These are phyloP conservation scores for Aspergillus sp. DNA, from an alignment of 2,329 filamentous ascomycete species.

Conservation along the genomic window DNA sequence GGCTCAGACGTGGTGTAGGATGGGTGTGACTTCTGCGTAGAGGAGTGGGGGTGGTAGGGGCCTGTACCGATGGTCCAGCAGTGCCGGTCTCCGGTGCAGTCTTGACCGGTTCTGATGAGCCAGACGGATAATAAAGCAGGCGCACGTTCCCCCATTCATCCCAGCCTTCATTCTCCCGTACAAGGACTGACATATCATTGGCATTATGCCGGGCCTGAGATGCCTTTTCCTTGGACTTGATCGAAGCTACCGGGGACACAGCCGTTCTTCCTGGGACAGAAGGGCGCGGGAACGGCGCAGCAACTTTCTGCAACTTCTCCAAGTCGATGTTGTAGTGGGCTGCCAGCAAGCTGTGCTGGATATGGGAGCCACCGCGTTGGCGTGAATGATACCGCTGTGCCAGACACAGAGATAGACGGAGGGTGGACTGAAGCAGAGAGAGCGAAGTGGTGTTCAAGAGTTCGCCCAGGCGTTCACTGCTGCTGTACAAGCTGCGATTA, in stretches of 20 bases:
- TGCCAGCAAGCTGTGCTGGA: constrained; percentile 72
- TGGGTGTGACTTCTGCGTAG: constrained; percentile 68
- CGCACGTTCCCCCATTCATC: constrained; percentile 79
- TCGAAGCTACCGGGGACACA: constrained; percentile 54
- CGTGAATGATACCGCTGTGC: constrained; percentile 92
- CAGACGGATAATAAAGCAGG: constrained; percentile 71
- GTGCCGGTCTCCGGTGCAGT: constrained; percentile 32
- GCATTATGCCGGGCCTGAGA: constrained; percentile 63
- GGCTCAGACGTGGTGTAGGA: constrained; percentile 56
- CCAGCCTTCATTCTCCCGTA: constrained; percentile 63
- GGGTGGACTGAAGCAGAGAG: constrained; percentile 72
- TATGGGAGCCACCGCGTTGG: constrained; percentile 69
- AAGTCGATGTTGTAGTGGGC: constrained; percentile 77
- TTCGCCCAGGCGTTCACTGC: constrained; percentile 85
- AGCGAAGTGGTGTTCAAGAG: constrained; percentile 85
- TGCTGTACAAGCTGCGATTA: constrained; percentile 93
- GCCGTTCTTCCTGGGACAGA: constrained; percentile 54
- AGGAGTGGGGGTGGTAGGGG: constrained; percentile 73
- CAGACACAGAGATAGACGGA: constrained; percentile 80
- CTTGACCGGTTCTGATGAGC: constrained; percentile 37
- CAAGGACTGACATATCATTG: constrained; percentile 80
- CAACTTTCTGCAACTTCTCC: constrained; percentile 81
- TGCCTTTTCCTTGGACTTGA: constrained; percentile 76
- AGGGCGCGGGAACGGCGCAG: constrained; percentile 78
- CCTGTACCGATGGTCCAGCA: constrained; percentile 43